These are phyloP conservation scores for Phlebopus sp. DNA, from an alignment of 1,284 basidiomycete species.

Conservation along the genomic window DNA sequence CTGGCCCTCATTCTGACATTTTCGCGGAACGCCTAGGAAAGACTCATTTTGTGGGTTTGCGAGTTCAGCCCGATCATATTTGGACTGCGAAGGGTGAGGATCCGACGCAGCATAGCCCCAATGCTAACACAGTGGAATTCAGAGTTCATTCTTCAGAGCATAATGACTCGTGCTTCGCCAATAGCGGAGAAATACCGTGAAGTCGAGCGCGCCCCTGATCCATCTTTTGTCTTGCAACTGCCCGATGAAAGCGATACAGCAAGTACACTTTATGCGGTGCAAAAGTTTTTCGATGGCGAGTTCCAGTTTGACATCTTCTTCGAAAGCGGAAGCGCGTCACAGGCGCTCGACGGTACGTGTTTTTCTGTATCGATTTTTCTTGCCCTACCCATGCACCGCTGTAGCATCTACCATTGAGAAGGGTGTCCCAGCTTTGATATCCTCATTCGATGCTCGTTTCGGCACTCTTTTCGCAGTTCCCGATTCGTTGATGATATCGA, in stretches of 20 bases:
- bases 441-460: conserved; percentile 69
- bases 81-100: conserved; percentile 82
- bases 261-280: conserved; percentile 83
- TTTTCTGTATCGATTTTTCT: conserved; percentile 11
- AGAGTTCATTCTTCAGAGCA: conserved; percentile 68
- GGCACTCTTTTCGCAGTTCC: conserved; percentile 66
- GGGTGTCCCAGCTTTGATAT: conserved; percentile 66
- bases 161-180: conserved; percentile 59
- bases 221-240: conserved; percentile 75
- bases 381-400: not conserved
- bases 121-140: conserved; percentile 1
- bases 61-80: conserved; percentile 60
- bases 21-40: conserved; percentile 69
- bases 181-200: conserved; percentile 57
- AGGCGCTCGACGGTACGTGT: conserved; percentile 58
- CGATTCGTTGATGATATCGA: conserved; percentile 46
- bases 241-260: conserved; percentile 69
- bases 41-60: conserved; percentile 70
- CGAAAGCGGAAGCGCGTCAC: conserved; percentile 65
- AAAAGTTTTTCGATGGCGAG: conserved; percentile 79
- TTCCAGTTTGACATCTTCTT: conserved; percentile 89
- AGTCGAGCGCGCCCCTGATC: conserved; percentile 59
- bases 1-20: conserved; percentile 52
- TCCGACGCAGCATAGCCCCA: not conserved
- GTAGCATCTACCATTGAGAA: conserved; percentile 58